Base-by-base conservation (phyloP, 139 green algal genomes). In the Coccomyxa sp. region DNA sequence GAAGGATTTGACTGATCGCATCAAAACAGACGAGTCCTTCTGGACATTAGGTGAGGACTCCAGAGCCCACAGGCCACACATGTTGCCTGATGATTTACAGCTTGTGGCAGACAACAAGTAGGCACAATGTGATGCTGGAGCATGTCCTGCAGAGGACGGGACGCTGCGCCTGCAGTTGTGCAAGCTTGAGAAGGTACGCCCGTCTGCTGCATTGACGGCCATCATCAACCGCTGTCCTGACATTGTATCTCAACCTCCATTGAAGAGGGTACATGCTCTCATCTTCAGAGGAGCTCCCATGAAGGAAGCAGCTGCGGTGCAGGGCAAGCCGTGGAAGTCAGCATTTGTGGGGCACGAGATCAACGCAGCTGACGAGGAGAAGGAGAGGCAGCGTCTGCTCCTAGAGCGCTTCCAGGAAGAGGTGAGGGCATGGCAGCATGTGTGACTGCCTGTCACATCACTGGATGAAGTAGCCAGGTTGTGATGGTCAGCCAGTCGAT, bases 351-450 rank as follows among this genome's bases (percentile, higher is more conserved):
- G 90, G 0, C 94, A 98, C 81, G 84, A 89, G 55, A 72, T 96
- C n/a, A 82, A 93, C 31, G 68, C 79, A 2, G 29, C 83, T n/a
- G 70, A 79, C 9, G 78, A 87, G 69, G 77, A 94, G 70, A 38
- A 75, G 6, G 95, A 98, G 33, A 81, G 90, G 79, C 87, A 97
- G 84, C 87, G 93, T 9, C 82, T 98, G 31, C 85, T 98, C 89
- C 88, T 98, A 34, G 93, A 98, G 84, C 81, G 95, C 7, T 98
- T 98, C 74, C 95, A 98, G 76, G 39, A 78, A 34, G 95, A 98
- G 89, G 92, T 92, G n/a, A n/a, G n/a, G n/a, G n/a, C n/a, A n/a
- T n/a, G n/a, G n/a, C n/a, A n/a, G n/a, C n/a, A n/a, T n/a, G n/a
- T n/a, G n/a, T n/a, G n/a, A n/a, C n/a, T n/a, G n/a, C n/a, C n/a